These are phyloP conservation scores for Peniophora sp. DNA, from an alignment of 1,284 basidiomycete species.

Conservation along the genomic window DNA sequence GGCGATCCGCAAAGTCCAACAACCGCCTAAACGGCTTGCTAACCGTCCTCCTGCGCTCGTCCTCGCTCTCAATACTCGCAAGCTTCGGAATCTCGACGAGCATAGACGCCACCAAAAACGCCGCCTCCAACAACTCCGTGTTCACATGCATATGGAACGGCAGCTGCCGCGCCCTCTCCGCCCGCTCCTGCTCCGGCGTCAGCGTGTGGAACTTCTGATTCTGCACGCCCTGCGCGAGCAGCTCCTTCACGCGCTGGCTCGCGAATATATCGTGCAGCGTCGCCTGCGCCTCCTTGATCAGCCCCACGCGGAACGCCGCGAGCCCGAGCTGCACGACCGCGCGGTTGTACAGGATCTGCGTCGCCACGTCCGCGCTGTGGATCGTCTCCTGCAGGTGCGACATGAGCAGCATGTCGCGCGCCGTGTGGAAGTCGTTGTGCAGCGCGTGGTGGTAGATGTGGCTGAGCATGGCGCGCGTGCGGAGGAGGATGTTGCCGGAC, in stretches of 20 bases:
- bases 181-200: conserved; percentile 93
- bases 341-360: conserved; percentile 98
- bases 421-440: conserved; percentile 94
- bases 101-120: conserved; percentile 98
- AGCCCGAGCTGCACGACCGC: conserved; percentile 96
- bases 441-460: conserved; percentile 98
- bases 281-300: conserved; percentile 91
- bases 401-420: conserved; percentile 98
- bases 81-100: conserved; percentile 94
- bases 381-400: conserved; percentile 97
- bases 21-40: conserved; percentile 94
- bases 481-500: conserved; percentile 82
- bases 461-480: conserved; percentile 94
- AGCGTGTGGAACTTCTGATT: conserved; percentile 85
- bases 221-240: conserved; percentile 94
- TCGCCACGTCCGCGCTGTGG: conserved; percentile 91
- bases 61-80: conserved; percentile 91
- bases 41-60: conserved; percentile 85
- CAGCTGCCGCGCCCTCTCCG: conserved; percentile 91
- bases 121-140: conserved; percentile 94
- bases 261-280: conserved; percentile 95
- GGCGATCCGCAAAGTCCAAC: conserved; percentile 95
- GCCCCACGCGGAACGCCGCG: conserved; percentile 92
- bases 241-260: conserved; percentile 93
- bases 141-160: conserved; percentile 99